phyloP scores from a whole-genome alignment of 805 yeast genomes.

The Candida dendrica region DNA sequence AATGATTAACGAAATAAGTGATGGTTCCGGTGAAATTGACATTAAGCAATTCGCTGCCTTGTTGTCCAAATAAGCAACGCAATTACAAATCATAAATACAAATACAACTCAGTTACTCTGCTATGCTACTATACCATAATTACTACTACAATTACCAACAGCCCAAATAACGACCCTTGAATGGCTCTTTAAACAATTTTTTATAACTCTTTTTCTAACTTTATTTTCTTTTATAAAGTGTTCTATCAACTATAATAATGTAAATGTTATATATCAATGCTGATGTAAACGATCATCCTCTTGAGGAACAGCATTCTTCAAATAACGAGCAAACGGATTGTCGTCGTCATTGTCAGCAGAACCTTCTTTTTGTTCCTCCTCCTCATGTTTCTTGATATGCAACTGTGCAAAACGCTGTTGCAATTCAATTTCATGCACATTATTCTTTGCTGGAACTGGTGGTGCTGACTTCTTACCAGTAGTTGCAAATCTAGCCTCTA shows the following conservation, averaged over 20 bases:
- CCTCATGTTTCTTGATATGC: not conserved
- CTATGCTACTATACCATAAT: not conserved
- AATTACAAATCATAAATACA: not conserved
- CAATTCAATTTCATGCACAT: not conserved
- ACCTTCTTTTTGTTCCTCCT: constrained; percentile 1
- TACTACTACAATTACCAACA: no score
- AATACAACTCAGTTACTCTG: no score
- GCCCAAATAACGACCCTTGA: no score
- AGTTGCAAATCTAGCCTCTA: not conserved
- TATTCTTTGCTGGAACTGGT: constrained; percentile 1
- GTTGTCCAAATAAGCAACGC: constrained; percentile 52
- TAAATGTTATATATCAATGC: no score
- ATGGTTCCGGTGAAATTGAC: constrained; percentile 95
- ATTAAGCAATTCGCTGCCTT: constrained; percentile 94
- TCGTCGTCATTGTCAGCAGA: constrained; percentile 14
- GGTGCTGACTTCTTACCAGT: not conserved
- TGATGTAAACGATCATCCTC: constrained; percentile 25
- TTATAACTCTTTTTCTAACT: not conserved
- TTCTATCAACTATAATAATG: no score
- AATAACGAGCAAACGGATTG: constrained; percentile 30
- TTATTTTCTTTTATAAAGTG: not conserved
- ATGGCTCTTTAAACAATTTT: no score
- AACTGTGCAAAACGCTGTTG: not conserved
- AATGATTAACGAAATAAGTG: constrained; percentile 93
- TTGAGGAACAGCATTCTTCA: constrained; percentile 31